Base-by-base conservation (phyloP, 805 yeast species). In the Cyberlindnera meyerae region DNA sequence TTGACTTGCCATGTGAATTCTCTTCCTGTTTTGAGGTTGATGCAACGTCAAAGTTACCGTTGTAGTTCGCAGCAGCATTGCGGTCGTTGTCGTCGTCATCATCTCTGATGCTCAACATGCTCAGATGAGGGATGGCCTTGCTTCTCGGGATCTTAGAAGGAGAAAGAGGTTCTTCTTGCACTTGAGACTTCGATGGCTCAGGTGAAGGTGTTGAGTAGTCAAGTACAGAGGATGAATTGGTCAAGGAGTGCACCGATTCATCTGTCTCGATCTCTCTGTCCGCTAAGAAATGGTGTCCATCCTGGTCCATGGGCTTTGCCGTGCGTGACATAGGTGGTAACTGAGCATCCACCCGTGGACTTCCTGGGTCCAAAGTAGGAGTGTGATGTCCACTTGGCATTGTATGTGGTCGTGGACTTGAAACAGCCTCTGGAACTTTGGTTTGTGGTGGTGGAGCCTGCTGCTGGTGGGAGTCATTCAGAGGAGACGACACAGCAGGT, bases 231-330 rank as follows among this genome's bases (percentile, higher is more conserved):
- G 43, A 33, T 5, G 45, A 32, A 12, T 34, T 36, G 18, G 43
- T 31, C 24, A 43, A 31, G 13, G 46, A 25, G n/a, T 33, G 22
- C 2, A 34, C 13, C 2, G 39, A 26, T 24, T 43, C 45, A 16
- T 50, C 48, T 4, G 35, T 30, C 5, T 29, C 27, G 18, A 40
- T 25, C 6, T 36, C 33, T 17, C 47, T 51, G 15, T 53, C 58
- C 11, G 58, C 58, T 9, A 53, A 29, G 22, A 40, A 53, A 34
- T 53, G 58, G 25, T 45, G 58, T n/a, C n/a, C n/a, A n/a, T n/a
- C n/a, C n/a, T n/a, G n/a, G n/a, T n/a, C n/a, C n/a, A n/a, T n/a
- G n/a, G n/a, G n/a, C n/a, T n/a, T n/a, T n/a, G n/a, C n/a, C n/a
- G n/a, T n/a, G n/a, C n/a, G n/a, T n/a, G n/a, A n/a, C n/a, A n/a